phyloP scores from a whole-genome alignment of 2,329 filamentous ascomycete species.

The Aureobasidium musti region DNA sequence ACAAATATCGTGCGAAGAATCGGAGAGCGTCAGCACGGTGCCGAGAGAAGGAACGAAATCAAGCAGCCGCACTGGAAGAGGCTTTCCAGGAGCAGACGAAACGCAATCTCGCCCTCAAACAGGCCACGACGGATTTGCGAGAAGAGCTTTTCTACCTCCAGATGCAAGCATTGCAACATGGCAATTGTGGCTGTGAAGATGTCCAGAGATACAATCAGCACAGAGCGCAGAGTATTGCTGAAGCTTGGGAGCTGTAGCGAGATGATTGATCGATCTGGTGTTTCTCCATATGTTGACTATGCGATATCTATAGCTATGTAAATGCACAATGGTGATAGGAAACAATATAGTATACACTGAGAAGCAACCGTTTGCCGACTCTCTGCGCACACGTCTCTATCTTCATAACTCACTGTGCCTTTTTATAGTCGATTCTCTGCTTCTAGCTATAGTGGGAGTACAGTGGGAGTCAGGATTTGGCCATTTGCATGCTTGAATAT shows the following conservation, averaged over 20 bases:
- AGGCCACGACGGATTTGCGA: not conserved
- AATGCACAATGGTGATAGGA: constrained; percentile 27
- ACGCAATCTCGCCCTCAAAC: not conserved
- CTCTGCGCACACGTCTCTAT: too few relatives aligned
- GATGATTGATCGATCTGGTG: too few relatives aligned
- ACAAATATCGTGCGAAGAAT: not conserved
- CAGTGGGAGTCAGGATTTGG: too few relatives aligned
- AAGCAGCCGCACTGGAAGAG: not conserved
- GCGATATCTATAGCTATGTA: too few relatives aligned
- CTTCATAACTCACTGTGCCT: too few relatives aligned
- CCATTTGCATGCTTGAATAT: too few relatives aligned
- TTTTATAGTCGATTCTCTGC: too few relatives aligned
- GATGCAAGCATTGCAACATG: not conserved
- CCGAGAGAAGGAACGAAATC: not conserved
- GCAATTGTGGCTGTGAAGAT: not conserved
- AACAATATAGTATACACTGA: too few relatives aligned
- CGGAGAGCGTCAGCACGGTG: not conserved
- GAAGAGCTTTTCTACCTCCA: not conserved
- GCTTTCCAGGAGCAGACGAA: not conserved
- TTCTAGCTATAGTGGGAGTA: too few relatives aligned
- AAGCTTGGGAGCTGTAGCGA: not conserved
- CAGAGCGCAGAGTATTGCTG: not conserved
- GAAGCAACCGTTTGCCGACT: too few relatives aligned
- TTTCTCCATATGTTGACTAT: too few relatives aligned
- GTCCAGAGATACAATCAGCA: not conserved